Evolutionary conservation across 129 eudicot genomes (phyloP).

Genomic region (Artemisia annua): DNA sequence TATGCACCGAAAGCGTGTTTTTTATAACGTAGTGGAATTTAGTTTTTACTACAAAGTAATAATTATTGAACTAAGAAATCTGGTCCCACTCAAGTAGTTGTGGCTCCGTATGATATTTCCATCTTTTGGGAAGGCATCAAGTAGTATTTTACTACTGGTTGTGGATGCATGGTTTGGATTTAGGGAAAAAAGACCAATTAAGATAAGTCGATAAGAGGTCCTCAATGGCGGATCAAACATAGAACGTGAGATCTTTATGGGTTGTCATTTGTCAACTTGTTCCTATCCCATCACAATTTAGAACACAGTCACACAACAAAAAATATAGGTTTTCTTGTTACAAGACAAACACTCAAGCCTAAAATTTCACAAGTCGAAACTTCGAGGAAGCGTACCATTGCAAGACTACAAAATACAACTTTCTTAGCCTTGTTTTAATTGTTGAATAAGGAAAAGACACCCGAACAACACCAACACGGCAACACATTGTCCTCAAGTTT

Average conservation of each 20-base stretch:
- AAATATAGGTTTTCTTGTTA: background rate
- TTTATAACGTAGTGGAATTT: too few species aligned
- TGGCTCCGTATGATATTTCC: background rate
- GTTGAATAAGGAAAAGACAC: too few species aligned
- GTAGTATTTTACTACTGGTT: background rate
- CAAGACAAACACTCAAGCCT: slow-evolving; percentile 14
- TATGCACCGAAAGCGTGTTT: too few species aligned
- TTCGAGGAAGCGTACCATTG: slow-evolving; percentile 19
- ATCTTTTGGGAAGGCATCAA: slow-evolving; percentile 7
- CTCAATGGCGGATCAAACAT: slow-evolving; percentile 10
- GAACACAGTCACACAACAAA: background rate
- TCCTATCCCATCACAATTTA: background rate
- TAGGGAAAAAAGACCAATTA: slow-evolving; percentile 8
- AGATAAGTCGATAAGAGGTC: background rate
- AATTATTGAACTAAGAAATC: background rate
- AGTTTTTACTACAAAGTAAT: too few species aligned
- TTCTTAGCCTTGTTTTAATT: background rate
- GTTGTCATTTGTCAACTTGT: background rate
- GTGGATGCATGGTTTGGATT: slow-evolving; percentile 9
- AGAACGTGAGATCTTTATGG: slow-evolving; percentile 15
- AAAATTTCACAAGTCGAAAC: slow-evolving; percentile 11
- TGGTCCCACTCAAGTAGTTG: background rate
- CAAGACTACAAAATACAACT: background rate
- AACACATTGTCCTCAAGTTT: too few species aligned
- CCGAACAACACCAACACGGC: background rate